Conservation (phyloP, 192 early-diverging fungal species). For the Coemansia erecta region DNA sequence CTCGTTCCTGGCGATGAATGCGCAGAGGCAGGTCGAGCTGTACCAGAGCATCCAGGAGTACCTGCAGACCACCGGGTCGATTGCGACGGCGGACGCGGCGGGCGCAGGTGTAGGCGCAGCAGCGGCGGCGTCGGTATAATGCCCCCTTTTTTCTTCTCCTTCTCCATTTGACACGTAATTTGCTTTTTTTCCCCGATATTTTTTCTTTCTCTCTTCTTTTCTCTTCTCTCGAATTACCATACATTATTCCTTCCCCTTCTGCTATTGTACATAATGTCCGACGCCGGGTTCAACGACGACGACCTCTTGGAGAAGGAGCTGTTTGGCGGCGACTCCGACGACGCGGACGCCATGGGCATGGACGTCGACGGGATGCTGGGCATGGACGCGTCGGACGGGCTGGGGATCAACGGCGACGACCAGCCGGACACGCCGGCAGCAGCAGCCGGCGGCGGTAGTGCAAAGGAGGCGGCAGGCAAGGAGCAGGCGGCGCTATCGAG, state of each 20-base stretch:
- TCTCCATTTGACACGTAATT: neutral
- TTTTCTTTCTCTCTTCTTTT: neutral
- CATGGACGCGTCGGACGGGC: conserved; percentile 20
- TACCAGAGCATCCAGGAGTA: conserved; percentile 56
- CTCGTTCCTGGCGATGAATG: conserved; percentile 39
- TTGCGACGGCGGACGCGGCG: neutral
- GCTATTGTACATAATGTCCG: conserved; percentile 26
- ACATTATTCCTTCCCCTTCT: conserved; percentile 2
- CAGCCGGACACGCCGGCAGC: neutral
- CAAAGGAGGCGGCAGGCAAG: neutral
- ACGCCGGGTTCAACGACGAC: conserved; percentile 41
- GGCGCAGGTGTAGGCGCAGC: neutral
- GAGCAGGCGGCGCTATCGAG: too few species aligned
- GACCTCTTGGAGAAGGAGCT: conserved; percentile 51
- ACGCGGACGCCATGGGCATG: conserved; percentile 28
- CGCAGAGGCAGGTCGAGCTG: conserved; percentile 42
- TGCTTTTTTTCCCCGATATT: neutral
- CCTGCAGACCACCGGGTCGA: conserved; percentile 40
- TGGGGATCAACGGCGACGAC: conserved; percentile 4
- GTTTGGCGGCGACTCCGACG: conserved; percentile 49
- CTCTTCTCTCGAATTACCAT: neutral
- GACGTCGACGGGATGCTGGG: conserved; percentile 49
- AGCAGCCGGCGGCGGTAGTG: neutral
- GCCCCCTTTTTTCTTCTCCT: neutral
- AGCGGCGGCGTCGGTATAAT: neutral